Percentiles rank a stretch among this genome's conserved stretches.
These are phyloP conservation scores for Ceriops tagal DNA, from an alignment of 345 rosid genomes.

Conservation along the genomic window DNA sequence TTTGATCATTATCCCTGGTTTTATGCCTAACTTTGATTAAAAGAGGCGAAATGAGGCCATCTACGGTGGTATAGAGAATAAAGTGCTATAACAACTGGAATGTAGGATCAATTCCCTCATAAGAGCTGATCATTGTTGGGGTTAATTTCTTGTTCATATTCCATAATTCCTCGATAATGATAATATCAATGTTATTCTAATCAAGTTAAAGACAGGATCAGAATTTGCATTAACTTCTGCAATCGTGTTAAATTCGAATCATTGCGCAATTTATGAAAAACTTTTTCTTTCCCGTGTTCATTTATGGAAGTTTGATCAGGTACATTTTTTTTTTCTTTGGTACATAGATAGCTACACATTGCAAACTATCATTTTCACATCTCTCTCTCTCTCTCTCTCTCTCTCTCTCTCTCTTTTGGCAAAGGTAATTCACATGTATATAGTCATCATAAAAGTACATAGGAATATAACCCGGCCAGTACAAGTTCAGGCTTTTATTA, in stretches of 20 bases:
- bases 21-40: slow-evolving; percentile 44
- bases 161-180: slow-evolving; percentile 15
- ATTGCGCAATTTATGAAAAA: not conserved
- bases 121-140: not conserved
- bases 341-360: too few species aligned
- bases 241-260: slow-evolving; percentile 3
- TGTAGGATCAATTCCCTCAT: slow-evolving; percentile 33
- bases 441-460: too few species aligned
- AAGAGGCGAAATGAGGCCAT: slow-evolving; percentile 26
- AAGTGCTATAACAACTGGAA: slow-evolving; percentile 33
- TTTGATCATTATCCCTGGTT: slow-evolving; percentile 18
- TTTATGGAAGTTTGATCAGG: too few species aligned
- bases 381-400: too few species aligned
- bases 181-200: slow-evolving; percentile 3
- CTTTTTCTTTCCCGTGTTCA: not conserved
- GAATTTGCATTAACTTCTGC: not conserved
- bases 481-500: too few species aligned
- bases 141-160: slow-evolving; percentile 12
- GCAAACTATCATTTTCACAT: too few species aligned
- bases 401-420: too few species aligned
- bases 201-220: slow-evolving; percentile 5
- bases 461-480: too few species aligned
- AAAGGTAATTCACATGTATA: too few species aligned
- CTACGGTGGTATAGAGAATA: slow-evolving; percentile 38
- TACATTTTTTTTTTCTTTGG: too few species aligned